Conservation (phyloP, 2,329 filamentous ascomycete species). For the Fusarium hainanense region DNA sequence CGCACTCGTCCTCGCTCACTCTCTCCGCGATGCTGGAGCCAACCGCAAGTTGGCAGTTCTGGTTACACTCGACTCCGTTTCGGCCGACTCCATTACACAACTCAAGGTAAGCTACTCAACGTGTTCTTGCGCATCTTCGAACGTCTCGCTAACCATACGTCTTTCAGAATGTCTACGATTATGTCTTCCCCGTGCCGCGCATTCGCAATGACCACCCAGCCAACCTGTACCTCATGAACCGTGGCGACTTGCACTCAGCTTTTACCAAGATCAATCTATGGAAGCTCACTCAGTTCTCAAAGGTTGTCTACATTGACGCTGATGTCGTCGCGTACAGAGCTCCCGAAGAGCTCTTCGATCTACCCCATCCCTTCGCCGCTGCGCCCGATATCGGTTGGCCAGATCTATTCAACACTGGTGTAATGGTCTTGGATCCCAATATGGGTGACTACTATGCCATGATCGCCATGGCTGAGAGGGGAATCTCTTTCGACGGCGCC, state of each 20-base stretch:
- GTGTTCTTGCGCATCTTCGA: not conserved
- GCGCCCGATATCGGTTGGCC: constrained; percentile 98
- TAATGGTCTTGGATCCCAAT: constrained; percentile 91
- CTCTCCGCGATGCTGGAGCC: constrained; percentile 88
- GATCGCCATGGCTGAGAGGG: constrained; percentile 82
- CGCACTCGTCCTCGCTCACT: constrained; percentile 93
- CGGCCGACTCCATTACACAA: constrained; percentile 78
- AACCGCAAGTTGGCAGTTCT: constrained; percentile 81
- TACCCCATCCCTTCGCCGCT: constrained; percentile 70
- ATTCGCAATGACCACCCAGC: constrained; percentile 80
- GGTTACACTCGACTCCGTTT: constrained; percentile 83
- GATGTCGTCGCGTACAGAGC: constrained; percentile 92
- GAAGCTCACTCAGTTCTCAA: constrained; percentile 89
- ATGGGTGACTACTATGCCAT: constrained; percentile 89
- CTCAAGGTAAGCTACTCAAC: constrained; percentile 70
- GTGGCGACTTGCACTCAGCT: constrained; percentile 87
- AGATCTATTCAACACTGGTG: constrained; percentile 96
- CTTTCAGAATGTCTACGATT: constrained; percentile 81
- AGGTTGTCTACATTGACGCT: constrained; percentile 94
- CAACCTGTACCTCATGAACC: constrained; percentile 92
- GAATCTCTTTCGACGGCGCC: constrained; percentile 95
- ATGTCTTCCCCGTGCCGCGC: constrained; percentile 84
- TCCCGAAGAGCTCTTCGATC: constrained; percentile 89
- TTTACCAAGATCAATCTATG: constrained; percentile 98
- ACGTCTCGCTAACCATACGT: constrained; percentile 14